A percentile compares a stretch with the other conserved stretches of the same genome.
These are phyloP conservation scores for Cladophialophora bantiana DNA, from an alignment of 2,329 filamentous ascomycete genomes.

Conservation along the genomic window DNA sequence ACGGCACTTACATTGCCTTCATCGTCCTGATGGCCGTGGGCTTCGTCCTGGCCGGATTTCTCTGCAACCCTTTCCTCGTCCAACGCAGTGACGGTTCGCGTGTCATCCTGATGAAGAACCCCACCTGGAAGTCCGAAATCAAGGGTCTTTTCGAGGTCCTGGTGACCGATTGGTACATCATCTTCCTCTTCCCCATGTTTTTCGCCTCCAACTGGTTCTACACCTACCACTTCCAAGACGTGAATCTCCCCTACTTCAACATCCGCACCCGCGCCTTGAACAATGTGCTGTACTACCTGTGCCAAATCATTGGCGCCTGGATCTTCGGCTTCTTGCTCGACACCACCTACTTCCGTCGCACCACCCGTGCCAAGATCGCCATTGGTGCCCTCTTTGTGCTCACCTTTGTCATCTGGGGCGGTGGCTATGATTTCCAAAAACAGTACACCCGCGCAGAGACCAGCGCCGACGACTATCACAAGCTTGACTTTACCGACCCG, in stretches of 20 bases:
- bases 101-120: slow-evolving; percentile 89
- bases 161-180: slow-evolving; percentile 72
- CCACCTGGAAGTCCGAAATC: slow-evolving; percentile 82
- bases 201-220: slow-evolving; percentile 81
- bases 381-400: slow-evolving; percentile 69
- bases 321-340: slow-evolving; percentile 77
- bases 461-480: slow-evolving; percentile 41
- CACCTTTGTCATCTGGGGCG: slow-evolving; percentile 82
- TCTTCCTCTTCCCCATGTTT: slow-evolving; percentile 83
- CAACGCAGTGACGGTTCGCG: slow-evolving; percentile 78
- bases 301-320: slow-evolving; percentile 78
- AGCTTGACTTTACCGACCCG: slow-evolving; percentile 69
- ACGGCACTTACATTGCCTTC: slow-evolving; percentile 89
- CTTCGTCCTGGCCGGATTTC: slow-evolving; percentile 68
- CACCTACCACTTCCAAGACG: slow-evolving; percentile 77
- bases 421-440: slow-evolving; percentile 78
- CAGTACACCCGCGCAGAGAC: slow-evolving; percentile 59
- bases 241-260: slow-evolving; percentile 75
- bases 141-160: slow-evolving; percentile 77
- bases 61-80: slow-evolving; percentile 71
- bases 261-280: slow-evolving; percentile 79
- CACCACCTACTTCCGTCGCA: slow-evolving; percentile 64
- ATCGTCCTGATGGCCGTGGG: slow-evolving; percentile 81
- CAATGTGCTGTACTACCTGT: slow-evolving; percentile 77
- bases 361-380: slow-evolving; percentile 69